Evolutionary conservation across 345 rosid genomes (phyloP).

Genomic region (Gossypium anomalum): DNA sequence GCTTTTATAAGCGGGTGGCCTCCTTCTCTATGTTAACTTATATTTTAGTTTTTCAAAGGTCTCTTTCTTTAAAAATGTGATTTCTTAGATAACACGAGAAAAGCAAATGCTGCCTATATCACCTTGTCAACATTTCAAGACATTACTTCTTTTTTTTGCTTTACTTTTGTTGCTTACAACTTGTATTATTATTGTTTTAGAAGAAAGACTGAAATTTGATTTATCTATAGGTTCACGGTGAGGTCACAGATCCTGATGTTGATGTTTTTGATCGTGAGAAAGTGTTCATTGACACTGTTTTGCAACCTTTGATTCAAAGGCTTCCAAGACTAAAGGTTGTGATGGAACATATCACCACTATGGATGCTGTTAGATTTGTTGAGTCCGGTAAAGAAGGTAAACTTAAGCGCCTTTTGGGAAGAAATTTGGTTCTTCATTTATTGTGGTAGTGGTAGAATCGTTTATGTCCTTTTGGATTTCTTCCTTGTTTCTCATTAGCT

Average conservation of each 20-base stretch:
- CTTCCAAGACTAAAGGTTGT: constrained; percentile 75
- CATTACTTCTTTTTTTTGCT: not conserved
- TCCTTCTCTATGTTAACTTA: not conserved
- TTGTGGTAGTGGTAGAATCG: not conserved
- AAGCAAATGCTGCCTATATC: not conserved
- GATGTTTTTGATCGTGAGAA: constrained; percentile 91
- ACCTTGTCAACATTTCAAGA: not conserved
- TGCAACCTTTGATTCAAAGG: constrained; percentile 64
- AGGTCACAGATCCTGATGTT: constrained; percentile 77
- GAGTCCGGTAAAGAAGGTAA: constrained; percentile 81
- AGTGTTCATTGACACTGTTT: constrained; percentile 73
- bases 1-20: not conserved
- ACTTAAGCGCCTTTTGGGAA: not conserved
- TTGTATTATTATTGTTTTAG: not conserved
- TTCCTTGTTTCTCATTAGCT: constrained; percentile 5
- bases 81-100: not conserved
- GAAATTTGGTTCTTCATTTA: not conserved
- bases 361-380: constrained; percentile 79
- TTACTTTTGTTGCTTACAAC: not conserved
- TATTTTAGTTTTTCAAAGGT: not conserved
- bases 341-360: constrained; percentile 91
- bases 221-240: constrained; percentile 81
- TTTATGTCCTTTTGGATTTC: not conserved
- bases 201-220: not conserved
- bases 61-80: not conserved